Base-by-base conservation (phyloP, 2,329 filamentous ascomycete species). In the Paecilomyces sp. region DNA sequence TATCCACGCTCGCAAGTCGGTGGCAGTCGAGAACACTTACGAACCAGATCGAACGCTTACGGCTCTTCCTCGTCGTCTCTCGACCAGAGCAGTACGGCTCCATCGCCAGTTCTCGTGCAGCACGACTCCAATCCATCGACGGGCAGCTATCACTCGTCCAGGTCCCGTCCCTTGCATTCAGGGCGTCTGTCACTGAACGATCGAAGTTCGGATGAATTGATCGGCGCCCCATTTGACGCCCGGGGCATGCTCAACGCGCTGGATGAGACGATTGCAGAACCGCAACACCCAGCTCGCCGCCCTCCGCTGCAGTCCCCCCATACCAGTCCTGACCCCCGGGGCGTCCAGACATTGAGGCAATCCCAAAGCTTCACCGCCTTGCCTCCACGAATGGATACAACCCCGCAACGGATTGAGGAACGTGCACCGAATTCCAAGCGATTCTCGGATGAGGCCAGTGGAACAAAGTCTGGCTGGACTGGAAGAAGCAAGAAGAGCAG, bases 401-500 rank as follows among this genome's bases (percentile, higher is more conserved):
- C 74, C 65, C 76, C 68, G 56, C 76, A 77, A 61, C 70, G 74
- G 63, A 66, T 70, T 51, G 78, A 80, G 56, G 76, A 76, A 61
- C 77, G 83, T 65, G 78, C 84, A 60, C 76, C 79, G 53, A 82
- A 80, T 63, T 81, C 86, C 50, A 91, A 94, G 77, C 82, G 91
- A 65, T 89, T 88, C 72, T 94, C 91, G 15, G 91, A 94, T 75
- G 91, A 96, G 76, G 80, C 78, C 62, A 86, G 84, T 67, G 85
- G 88, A 58, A 76, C 82, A 52, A 88, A 86, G 69, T 79, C 81
- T 15, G 78, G 81, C 2, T 76, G 77, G 61, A 79, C 87, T 62
- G 76, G 87, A 62, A 85, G 90, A 69, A 74, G 71, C 62, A 95
- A 95, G 79, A 96, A 95, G 80, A 90, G 89, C 57, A 91, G 90